These are phyloP conservation scores for Pseudogymnoascus sp. DNA, from an alignment of 2,329 filamentous ascomycete genomes.

Conservation along the genomic window DNA sequence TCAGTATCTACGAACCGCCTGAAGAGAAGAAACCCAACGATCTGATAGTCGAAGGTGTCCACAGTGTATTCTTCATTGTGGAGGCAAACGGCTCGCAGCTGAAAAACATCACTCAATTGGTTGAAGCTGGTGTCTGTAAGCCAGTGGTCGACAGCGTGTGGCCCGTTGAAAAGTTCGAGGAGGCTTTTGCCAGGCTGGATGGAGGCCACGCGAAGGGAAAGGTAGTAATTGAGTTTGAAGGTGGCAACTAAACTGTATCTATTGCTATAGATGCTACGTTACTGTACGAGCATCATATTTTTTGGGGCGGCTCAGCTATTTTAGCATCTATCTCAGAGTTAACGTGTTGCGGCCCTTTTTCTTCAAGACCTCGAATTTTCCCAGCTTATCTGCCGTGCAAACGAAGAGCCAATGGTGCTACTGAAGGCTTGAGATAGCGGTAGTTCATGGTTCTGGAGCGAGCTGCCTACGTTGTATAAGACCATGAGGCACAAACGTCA, in stretches of 20 bases:
- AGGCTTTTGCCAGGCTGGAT: slow-evolving; percentile 33
- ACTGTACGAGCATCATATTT: no score
- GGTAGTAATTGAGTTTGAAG: slow-evolving; percentile 30
- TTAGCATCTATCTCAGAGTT: no score
- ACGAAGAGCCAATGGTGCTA: no score
- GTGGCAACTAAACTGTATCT: slow-evolving; percentile 5
- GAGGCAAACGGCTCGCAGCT: slow-evolving; percentile 31
- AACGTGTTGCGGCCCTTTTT: no score
- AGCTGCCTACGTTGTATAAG: no score
- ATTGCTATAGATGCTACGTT: not conserved
- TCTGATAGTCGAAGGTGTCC: slow-evolving; percentile 25
- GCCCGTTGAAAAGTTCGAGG: slow-evolving; percentile 32
- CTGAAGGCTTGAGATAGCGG: not conserved
- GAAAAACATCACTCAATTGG: slow-evolving; percentile 30
- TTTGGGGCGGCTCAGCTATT: no score
- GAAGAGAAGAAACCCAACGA: slow-evolving; percentile 26
- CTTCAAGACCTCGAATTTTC: no score
- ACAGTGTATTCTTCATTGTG: slow-evolving; percentile 36
- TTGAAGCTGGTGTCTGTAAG: slow-evolving; percentile 32
- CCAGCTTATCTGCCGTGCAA: no score
- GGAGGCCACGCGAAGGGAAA: slow-evolving; percentile 36
- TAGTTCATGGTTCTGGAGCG: no score
- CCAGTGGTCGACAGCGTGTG: slow-evolving; percentile 35
- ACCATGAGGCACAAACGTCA: no score
- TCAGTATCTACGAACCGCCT: slow-evolving; percentile 35